These are phyloP conservation scores for Neopestalotiopsis sp. DNA, from an alignment of 2,329 filamentous ascomycete genomes.

Conservation along the genomic window DNA sequence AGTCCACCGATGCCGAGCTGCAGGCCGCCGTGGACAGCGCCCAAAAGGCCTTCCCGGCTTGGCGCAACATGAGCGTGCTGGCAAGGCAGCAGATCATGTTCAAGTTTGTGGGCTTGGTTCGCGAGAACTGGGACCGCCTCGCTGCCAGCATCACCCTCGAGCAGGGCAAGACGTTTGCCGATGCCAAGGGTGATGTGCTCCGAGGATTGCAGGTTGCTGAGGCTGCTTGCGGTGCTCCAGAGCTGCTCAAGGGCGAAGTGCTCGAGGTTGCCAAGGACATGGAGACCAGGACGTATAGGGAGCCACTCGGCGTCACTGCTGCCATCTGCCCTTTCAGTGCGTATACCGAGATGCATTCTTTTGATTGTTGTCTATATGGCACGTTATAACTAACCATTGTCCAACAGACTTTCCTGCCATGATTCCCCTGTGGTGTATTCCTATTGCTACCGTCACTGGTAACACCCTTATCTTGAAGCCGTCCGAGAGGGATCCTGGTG, in stretches of 20 bases:
- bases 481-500: slow-evolving; percentile 83
- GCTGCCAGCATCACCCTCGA: slow-evolving; percentile 86
- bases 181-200: slow-evolving; percentile 81
- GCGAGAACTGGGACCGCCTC: slow-evolving; percentile 84
- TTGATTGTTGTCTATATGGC: slow-evolving; percentile 7
- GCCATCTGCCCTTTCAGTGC: slow-evolving; percentile 87
- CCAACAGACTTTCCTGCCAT: slow-evolving; percentile 81
- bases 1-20: slow-evolving; percentile 80
- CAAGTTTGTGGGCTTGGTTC: slow-evolving; percentile 79
- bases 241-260: slow-evolving; percentile 82
- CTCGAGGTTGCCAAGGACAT: slow-evolving; percentile 88
- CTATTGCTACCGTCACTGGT: slow-evolving; percentile 81
- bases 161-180: slow-evolving; percentile 87
- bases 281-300: slow-evolving; percentile 83
- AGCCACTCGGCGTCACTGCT: slow-evolving; percentile 80
- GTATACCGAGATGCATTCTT: slow-evolving; percentile 34
- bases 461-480: slow-evolving; percentile 88
- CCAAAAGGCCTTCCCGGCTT: slow-evolving; percentile 74
- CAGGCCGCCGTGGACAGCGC: slow-evolving; percentile 77
- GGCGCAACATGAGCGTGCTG: slow-evolving; percentile 75
- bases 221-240: slow-evolving; percentile 79
- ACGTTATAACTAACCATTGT: slow-evolving; percentile 7
- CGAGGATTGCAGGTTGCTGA: slow-evolving; percentile 85
- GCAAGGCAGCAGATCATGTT: slow-evolving; percentile 86
- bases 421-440: slow-evolving; percentile 92